A percentile compares a stretch with the other conserved stretches of the same genome.
Conservation (phyloP, 257 asterid genomes). For the Cinchona pubescens region DNA sequence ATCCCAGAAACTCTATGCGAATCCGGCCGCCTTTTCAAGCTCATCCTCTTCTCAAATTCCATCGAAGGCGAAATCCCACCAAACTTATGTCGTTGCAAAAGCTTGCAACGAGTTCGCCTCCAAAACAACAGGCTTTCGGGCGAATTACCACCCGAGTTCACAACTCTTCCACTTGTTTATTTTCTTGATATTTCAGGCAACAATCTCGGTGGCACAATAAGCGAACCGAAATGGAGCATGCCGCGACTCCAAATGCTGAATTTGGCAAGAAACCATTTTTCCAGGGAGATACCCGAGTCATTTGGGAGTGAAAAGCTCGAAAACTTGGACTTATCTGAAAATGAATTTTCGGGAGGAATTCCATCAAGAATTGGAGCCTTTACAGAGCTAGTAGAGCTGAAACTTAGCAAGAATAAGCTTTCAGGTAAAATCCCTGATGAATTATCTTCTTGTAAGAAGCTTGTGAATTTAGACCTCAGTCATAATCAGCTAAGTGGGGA, state of each 20-base stretch:
- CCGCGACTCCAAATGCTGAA: constrained; percentile 78
- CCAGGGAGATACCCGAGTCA: constrained; percentile 44
- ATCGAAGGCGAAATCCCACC: constrained; percentile 57
- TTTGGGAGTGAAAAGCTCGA: constrained; percentile 64
- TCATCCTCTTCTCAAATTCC: constrained; percentile 75
- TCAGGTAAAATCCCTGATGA: constrained; percentile 62
- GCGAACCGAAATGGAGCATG: constrained; percentile 57
- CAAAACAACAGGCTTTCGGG: constrained; percentile 63
- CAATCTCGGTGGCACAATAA: constrained; percentile 47
- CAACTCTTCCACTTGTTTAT: constrained; percentile 59
- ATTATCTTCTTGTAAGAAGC: constrained; percentile 55
- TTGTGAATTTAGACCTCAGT: constrained; percentile 69
- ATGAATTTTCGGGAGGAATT: constrained; percentile 49
- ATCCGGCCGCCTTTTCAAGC: constrained; percentile 54
- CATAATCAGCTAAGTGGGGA: constrained; percentile 51
- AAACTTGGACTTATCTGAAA: constrained; percentile 61
- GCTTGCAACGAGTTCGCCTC: constrained; percentile 61
- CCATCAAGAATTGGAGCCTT: constrained; percentile 46
- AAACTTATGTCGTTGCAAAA: constrained; percentile 53
- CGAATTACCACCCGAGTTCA: constrained; percentile 40
- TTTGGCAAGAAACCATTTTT: constrained; percentile 51
- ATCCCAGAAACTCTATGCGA: constrained; percentile 58
- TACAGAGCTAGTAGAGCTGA: constrained; percentile 52
- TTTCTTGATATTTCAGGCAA: constrained; percentile 66
- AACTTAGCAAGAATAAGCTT: constrained; percentile 44